These are phyloP conservation scores for Xylariaceae sp. DNA, from an alignment of 2,329 filamentous ascomycete species.

Conservation along the genomic window DNA sequence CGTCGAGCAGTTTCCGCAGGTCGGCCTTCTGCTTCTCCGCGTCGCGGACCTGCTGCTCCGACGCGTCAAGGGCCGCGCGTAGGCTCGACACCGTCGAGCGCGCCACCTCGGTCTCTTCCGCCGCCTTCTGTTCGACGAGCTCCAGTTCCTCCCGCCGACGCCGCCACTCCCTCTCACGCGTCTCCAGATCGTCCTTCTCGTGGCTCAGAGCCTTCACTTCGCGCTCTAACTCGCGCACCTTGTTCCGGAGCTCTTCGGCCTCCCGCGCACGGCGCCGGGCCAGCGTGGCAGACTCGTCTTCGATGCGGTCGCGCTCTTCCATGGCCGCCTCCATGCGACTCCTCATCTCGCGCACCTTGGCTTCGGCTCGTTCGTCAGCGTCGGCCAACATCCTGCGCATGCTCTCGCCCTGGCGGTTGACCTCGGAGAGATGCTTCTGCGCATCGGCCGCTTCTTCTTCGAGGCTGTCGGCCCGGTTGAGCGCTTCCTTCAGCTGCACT, in stretches of 20 bases:
- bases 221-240: conserved; percentile 75
- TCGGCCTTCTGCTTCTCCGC: conserved; percentile 77
- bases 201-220: conserved; percentile 64
- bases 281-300: conserved; percentile 79
- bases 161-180: conserved; percentile 68
- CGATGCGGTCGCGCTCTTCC: conserved; percentile 88
- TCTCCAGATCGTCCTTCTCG: conserved; percentile 74
- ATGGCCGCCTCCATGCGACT: conserved; percentile 81
- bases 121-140: conserved; percentile 59
- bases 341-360: conserved; percentile 80
- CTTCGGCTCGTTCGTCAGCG: conserved; percentile 76
- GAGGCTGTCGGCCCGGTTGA: conserved; percentile 73
- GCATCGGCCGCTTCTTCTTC: conserved; percentile 91
- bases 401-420: conserved; percentile 86
- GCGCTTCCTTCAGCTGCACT: conserved; percentile 85
- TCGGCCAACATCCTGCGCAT: conserved; percentile 88
- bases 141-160: conserved; percentile 72
- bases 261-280: conserved; percentile 74
- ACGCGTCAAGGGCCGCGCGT: conserved; percentile 75
- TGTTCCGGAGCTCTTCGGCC: conserved; percentile 76
- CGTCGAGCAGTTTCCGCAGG: conserved; percentile 69
- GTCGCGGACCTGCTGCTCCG: conserved; percentile 77
- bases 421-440: conserved; percentile 77
- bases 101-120: conserved; percentile 69
- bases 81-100: conserved; percentile 72